These are phyloP conservation scores for Ustilago lituana DNA, from an alignment of 1,284 basidiomycete genomes.

Conservation along the genomic window DNA sequence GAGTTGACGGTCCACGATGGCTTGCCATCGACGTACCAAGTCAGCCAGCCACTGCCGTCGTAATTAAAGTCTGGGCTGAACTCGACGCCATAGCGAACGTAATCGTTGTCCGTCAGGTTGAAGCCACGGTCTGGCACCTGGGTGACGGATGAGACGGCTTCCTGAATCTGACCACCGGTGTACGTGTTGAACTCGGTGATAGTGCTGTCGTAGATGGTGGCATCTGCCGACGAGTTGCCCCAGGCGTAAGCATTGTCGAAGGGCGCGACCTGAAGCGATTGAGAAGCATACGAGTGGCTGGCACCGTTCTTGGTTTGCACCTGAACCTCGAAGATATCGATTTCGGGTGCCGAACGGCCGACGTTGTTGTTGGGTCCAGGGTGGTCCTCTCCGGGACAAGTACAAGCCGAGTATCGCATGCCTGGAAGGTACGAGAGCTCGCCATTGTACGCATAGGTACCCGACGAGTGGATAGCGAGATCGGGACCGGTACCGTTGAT, in stretches of 20 bases:
- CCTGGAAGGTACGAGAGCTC: constrained; percentile 56
- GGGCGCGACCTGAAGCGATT: constrained; percentile 66
- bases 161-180: constrained; percentile 63
- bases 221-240: constrained; percentile 39
- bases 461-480: constrained; percentile 35
- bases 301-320: constrained; percentile 70
- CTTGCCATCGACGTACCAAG: constrained; percentile 64
- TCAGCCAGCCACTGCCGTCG: constrained; percentile 55
- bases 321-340: constrained; percentile 69
- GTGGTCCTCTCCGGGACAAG: constrained; percentile 59
- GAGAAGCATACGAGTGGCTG: constrained; percentile 54
- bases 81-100: constrained; percentile 62
- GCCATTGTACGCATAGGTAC: constrained; percentile 56
- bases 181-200: constrained; percentile 61
- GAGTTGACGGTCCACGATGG: constrained; percentile 60
- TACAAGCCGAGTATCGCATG: constrained; percentile 63
- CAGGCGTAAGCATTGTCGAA: constrained; percentile 63
- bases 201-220: constrained; percentile 52
- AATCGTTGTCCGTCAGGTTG: constrained; percentile 34
- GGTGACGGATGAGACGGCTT: constrained; percentile 64
- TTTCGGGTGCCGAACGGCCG: constrained; percentile 64
- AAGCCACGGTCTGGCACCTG: constrained; percentile 58
- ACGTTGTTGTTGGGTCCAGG: constrained; percentile 61
- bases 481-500: constrained; percentile 52
- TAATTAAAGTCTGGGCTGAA: constrained; percentile 62